phyloP scores from a whole-genome alignment of 2,329 filamentous ascomycete species.

The Gremmenia infestans region DNA sequence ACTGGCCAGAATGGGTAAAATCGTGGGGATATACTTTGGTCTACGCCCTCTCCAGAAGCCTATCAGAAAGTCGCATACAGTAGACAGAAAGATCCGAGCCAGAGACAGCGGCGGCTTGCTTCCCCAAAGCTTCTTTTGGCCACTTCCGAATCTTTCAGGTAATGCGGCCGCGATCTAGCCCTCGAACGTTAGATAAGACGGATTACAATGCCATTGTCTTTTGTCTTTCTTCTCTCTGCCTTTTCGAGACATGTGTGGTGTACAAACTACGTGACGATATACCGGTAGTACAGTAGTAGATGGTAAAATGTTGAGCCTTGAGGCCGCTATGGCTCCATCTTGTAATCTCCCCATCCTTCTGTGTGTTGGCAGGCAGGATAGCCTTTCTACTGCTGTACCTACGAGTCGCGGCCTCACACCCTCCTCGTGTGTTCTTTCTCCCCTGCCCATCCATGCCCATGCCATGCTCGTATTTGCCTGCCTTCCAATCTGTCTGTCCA shows the following conservation, averaged over 20 bases:
- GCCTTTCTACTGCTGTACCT: not conserved
- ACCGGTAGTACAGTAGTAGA: not conserved
- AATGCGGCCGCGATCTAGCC: conserved; percentile 5
- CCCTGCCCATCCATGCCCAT: not conserved
- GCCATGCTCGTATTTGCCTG: not conserved
- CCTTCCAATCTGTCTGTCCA: not conserved
- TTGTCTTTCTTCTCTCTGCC: not conserved
- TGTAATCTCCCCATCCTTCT: not conserved
- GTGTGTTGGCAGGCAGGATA: not conserved
- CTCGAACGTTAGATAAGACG: conserved; percentile 8
- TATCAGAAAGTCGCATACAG: not conserved
- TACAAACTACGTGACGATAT: not conserved
- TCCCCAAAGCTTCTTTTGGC: not conserved
- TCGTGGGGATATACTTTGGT: not conserved
- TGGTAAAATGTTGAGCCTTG: not conserved
- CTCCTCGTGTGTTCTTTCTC: not conserved
- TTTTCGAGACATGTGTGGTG: not conserved
- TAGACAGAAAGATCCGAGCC: too few relatives aligned
- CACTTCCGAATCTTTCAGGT: not conserved
- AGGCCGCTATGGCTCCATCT: not conserved
- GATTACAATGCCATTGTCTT: not conserved
- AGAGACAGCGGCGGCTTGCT: not conserved
- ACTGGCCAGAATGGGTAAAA: not conserved
- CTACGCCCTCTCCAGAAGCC: not conserved
- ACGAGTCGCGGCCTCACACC: not conserved